Conservation (phyloP, 257 asterid species). For the Pogostemon cablin region DNA sequence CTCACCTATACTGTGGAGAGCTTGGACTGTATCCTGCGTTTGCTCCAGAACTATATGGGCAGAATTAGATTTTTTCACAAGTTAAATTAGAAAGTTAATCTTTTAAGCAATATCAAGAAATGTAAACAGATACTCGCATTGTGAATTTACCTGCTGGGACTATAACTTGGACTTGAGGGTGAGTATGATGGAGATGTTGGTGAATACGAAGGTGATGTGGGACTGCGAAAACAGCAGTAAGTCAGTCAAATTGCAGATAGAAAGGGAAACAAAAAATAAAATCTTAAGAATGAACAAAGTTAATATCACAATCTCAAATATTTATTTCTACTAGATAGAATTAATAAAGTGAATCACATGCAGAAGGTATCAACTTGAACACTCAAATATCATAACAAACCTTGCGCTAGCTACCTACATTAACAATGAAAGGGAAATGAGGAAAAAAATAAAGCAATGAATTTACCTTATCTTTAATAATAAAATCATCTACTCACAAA, state of each 20-base stretch:
- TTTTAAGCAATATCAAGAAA: neutral
- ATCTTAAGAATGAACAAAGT: neutral
- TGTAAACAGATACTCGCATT: neutral
- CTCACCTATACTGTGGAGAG: conserved; percentile 91
- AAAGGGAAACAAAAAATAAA: neutral
- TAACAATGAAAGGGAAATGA: neutral
- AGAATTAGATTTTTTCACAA: conserved; percentile 35
- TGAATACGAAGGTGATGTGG: conserved; percentile 93
- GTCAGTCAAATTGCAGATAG: conserved; percentile 4
- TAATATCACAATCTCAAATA: neutral
- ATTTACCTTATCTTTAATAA: neutral
- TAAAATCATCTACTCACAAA: neutral
- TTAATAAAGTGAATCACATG: neutral
- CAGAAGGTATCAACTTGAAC: conserved; percentile 20
- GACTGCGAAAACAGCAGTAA: conserved; percentile 64
- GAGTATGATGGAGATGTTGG: conserved; percentile 95
- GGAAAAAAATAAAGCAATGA: neutral
- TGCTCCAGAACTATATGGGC: conserved; percentile 71
- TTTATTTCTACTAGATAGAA: neutral
- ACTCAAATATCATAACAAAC: conserved; percentile 26
- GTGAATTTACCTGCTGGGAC: conserved; percentile 87
- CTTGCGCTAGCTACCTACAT: neutral
- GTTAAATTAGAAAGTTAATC: conserved; percentile 19
- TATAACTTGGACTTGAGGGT: conserved; percentile 91
- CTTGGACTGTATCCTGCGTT: conserved; percentile 85